Conservation (phyloP, 805 yeast species). For the Candida maris region DNA sequence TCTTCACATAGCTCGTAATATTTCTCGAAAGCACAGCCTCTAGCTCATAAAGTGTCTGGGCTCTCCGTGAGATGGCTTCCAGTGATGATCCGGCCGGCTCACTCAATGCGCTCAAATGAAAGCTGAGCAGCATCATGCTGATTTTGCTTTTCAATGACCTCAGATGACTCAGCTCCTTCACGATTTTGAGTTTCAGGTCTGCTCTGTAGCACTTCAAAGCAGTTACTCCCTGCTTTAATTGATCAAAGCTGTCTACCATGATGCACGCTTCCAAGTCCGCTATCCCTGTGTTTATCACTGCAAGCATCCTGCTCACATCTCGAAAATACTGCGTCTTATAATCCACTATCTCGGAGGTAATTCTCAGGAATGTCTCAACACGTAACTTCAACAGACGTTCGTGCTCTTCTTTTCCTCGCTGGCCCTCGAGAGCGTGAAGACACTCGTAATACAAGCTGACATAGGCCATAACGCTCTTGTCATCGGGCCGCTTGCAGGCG, state of each 20-base stretch:
- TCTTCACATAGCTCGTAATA: slow-evolving; percentile 33
- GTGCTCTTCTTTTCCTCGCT: slow-evolving; percentile 6
- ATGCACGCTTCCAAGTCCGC: slow-evolving; percentile 10
- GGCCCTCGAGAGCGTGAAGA: slow-evolving; percentile 21
- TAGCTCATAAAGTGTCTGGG: slow-evolving; percentile 29
- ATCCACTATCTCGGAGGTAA: slow-evolving; percentile 17
- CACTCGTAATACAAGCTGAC: slow-evolving; percentile 56
- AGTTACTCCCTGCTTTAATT: neutral
- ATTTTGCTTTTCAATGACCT: slow-evolving; percentile 17
- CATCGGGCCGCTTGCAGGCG: slow-evolving; percentile 49
- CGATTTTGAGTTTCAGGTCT: slow-evolving; percentile 11
- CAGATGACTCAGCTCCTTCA: slow-evolving; percentile 14
- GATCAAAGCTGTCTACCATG: neutral
- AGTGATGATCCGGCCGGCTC: slow-evolving; percentile 18
- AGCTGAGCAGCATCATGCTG: slow-evolving; percentile 16
- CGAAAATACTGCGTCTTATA: slow-evolving; percentile 16
- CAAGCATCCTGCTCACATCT: slow-evolving; percentile 14
- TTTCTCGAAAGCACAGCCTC: slow-evolving; percentile 30
- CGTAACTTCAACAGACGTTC: slow-evolving; percentile 13
- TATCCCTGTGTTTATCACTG: slow-evolving; percentile 10
- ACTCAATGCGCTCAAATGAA: slow-evolving; percentile 14
- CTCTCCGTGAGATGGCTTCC: slow-evolving; percentile 7
- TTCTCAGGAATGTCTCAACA: slow-evolving; percentile 26
- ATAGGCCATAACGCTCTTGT: slow-evolving; percentile 55
- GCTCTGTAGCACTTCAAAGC: slow-evolving; percentile 8